phyloP scores from a whole-genome alignment of 2,329 filamentous ascomycete species.

The Pseudocercospora fijiensis region DNA sequence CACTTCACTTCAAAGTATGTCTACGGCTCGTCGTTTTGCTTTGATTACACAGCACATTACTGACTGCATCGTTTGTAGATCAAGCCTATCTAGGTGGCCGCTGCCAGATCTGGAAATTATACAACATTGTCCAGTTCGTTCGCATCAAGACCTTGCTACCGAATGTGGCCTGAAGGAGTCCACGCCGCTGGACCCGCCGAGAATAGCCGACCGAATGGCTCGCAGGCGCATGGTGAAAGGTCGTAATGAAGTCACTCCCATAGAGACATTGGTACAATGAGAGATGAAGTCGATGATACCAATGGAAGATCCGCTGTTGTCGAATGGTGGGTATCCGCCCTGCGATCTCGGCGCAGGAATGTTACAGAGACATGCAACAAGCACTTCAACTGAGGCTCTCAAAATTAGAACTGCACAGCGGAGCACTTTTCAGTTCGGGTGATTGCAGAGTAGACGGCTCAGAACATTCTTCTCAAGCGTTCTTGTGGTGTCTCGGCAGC shows the following conservation, averaged over 20 bases:
- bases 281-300: neutral
- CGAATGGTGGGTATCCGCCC: neutral
- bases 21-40: neutral
- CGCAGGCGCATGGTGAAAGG: neutral
- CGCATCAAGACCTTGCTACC: neutral
- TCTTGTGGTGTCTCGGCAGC: neutral
- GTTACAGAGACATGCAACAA: neutral
- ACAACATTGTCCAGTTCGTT: neutral
- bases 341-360: neutral
- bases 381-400: neutral
- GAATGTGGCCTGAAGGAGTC: neutral
- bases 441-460: neutral
- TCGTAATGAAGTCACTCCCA: neutral
- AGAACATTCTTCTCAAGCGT: neutral
- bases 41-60: neutral
- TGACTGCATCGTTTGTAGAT: conserved; percentile 27
- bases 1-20: conserved; percentile 87
- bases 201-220: neutral
- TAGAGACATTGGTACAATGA: neutral
- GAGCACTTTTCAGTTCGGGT: neutral
- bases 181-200: neutral
- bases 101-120: neutral
- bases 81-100: conserved; percentile 34
- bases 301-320: neutral
- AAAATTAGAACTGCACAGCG: neutral